Evolutionary conservation across 139 green algal genomes (phyloP).

Genomic region (Bryopsis sp.): DNA sequence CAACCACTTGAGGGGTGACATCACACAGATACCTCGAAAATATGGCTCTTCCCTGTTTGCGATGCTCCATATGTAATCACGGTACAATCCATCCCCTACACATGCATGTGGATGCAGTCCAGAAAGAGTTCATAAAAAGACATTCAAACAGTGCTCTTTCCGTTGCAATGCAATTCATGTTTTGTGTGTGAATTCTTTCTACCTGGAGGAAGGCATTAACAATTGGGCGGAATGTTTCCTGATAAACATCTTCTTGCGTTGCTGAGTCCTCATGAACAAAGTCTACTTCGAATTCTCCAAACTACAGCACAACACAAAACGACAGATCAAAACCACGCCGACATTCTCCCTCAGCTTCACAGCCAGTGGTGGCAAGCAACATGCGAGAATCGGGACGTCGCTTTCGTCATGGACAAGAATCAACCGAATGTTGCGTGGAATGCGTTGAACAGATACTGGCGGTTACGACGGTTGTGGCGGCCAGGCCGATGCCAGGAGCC

Average conservation of each 20-base stretch:
- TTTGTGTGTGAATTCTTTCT: neutral
- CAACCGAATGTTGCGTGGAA: neutral
- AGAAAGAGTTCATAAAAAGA: neutral
- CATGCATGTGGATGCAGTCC: neutral
- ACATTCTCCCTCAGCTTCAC: neutral
- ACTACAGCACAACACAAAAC: conserved; percentile 1
- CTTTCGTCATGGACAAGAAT: neutral
- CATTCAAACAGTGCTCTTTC: neutral
- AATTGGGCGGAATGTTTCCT: conserved; percentile 12
- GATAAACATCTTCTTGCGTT: conserved; percentile 4
- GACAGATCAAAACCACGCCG: neutral
- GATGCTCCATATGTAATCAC: conserved; percentile 2
- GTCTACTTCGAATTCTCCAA: conserved; percentile 9
- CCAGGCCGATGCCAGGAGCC: neutral
- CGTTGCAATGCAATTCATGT: neutral
- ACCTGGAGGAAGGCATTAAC: conserved; percentile 16
- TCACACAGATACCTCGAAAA: neutral
- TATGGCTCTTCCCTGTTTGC: conserved; percentile 5
- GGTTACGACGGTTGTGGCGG: neutral
- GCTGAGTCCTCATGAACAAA: neutral
- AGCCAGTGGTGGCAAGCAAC: neutral
- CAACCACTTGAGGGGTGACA: neutral
- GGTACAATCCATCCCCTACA: conserved; percentile 4
- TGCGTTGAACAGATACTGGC: neutral
- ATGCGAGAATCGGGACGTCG: neutral